Evolutionary conservation across 305 asterid genomes (phyloP).

Genomic region (Solanum chacoense): DNA sequence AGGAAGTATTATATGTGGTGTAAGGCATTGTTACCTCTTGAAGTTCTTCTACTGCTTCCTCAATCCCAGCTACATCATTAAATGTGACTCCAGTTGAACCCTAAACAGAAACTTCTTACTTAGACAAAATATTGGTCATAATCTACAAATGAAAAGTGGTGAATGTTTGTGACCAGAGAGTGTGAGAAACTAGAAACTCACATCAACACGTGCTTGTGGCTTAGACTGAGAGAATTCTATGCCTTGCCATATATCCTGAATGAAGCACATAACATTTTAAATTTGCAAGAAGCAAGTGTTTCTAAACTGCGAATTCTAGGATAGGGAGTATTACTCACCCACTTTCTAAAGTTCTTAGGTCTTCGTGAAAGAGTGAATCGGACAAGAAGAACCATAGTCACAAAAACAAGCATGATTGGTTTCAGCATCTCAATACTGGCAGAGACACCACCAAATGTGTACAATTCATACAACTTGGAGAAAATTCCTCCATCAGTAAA

Average conservation of each 20-base stretch:
- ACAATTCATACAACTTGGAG: constrained; percentile 40
- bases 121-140: not conserved
- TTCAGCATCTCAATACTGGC: constrained; percentile 65
- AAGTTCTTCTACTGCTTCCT: constrained; percentile 96
- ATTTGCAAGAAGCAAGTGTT: constrained; percentile 3
- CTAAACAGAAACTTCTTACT: constrained; percentile 32
- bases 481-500: constrained; percentile 57
- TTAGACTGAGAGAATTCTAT: constrained; percentile 92
- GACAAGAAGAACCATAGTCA: constrained; percentile 75
- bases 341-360: constrained; percentile 84
- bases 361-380: constrained; percentile 94
- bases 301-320: not conserved
- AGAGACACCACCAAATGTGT: constrained; percentile 64
- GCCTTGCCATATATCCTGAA: constrained; percentile 98
- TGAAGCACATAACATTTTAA: constrained; percentile 11
- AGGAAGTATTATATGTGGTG: not conserved
- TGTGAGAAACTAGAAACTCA: constrained; percentile 31
- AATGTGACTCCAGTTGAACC: constrained; percentile 95
- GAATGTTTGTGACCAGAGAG: not conserved
- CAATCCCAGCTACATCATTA: constrained; percentile 92
- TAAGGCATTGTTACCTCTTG: constrained; percentile 56
- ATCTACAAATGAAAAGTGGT: not conserved
- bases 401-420: constrained; percentile 63
- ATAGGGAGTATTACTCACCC: constrained; percentile 47
- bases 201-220: constrained; percentile 99